Evolutionary conservation across 2,329 filamentous ascomycete genomes (phyloP), one percentile per base, ranked within the genome.

Genomic region (Pseudocercospora vitis): DNA sequence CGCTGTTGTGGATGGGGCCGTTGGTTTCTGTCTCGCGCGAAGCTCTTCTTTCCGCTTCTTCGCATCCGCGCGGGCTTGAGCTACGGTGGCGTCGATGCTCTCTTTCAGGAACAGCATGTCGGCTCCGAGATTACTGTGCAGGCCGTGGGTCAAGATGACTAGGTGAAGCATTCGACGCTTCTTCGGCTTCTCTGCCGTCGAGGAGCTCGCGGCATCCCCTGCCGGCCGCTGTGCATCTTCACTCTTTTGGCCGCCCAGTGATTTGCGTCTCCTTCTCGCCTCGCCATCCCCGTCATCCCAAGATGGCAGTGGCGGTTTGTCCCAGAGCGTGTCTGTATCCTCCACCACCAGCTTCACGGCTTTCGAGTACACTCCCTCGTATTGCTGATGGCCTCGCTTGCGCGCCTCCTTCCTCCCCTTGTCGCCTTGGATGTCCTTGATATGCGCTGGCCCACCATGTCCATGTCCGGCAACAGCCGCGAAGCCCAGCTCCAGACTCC

Each of bases 21-120:
- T 62, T 42, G 47, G 46, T 14, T 63, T 62, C 42, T 48, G 50
- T 46, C 46, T 56, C 40, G 51, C 55, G 4, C 40, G 33, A 51
- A 31, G 60, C 66, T 58, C 57, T 59, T 59, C 77, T 62, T 78
- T 82, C 53, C 87, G 79, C 46, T 76, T 78, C 68, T 80, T 85
- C 31, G 85, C 83, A 70, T 89, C 86, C 46, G 83, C 75, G 63
- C 86, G 85, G 23, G 89, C 87, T 68, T 92, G 84, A 63, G 78
- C 86, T 3, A 86, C 87, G 2, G 89, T 85, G 23, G 85, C 84
- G 73, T 99, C 94, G 58, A 99, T 97, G 71, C 90, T 95, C 73
- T 99, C 94, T 68, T 99, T 99, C 70, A 99, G 75, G 68, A 89
- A 99, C 16, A 99, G 78, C 94, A 99, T 96, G 70, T 99, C 94